Base-by-base conservation (phyloP, 257 asterid genomes). In the Capsicum chinense region DNA sequence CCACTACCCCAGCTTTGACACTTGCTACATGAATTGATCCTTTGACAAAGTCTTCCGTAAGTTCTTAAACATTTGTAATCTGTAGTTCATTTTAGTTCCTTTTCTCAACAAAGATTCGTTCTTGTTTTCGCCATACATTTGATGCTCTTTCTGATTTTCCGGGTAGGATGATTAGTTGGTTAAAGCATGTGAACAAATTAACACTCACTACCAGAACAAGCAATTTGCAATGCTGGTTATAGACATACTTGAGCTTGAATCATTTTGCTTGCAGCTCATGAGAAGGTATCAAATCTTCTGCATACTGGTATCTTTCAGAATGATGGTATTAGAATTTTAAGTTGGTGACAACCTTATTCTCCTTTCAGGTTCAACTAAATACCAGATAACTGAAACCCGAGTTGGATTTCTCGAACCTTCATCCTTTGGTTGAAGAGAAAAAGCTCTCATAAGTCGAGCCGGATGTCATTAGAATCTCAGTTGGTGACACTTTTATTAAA, bases 1-100 rank as follows among this genome's bases (percentile, higher is more conserved):
- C 26, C 62, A 64, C 85, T 79, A 69, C 89, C 66, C 89, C 44
- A 85, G 92, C 85, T 63, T 13, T 91, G 86, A 90, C 90, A 86
- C 90, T 91, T 74, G 79, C 89, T 64, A 80, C 88, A 54, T 93
- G 87, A 90, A 79, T 83, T 66, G 37, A 74, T 59, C 44, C 73
- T 64, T 14, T n/a, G 39, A 44, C 15, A 11, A 7, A 5, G 39
- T 71, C 33, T 52, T 85, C 9, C 3, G 73, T 76, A 63, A 50
- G 84, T 64, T 52, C 35, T 70, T 56, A 3, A 13, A 48, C 64
- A 26, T 13, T 52, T 52, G 16, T 76, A 52, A 13, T 52, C 81
- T 8, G 64, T 52, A 26, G 8, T 26, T 52, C 81, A 13, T 26
- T 62, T 54, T 33, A 21, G 50, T 52, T 48, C 58, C 44, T 76